phyloP scores from a whole-genome alignment of 345 rosid species.

The Eucalyptus lansdowneana region DNA sequence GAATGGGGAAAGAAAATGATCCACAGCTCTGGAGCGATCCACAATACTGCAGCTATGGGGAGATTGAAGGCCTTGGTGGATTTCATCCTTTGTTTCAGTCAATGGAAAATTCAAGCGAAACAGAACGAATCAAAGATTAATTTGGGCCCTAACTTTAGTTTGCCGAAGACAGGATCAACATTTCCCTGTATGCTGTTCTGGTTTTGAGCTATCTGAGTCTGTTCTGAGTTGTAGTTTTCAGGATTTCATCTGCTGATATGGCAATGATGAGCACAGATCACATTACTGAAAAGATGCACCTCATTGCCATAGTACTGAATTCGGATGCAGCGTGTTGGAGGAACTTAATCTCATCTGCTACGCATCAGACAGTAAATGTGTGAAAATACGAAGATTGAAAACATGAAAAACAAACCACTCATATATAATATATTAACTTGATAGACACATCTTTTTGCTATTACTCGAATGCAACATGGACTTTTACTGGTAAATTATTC shows the following conservation, averaged over 20 bases:
- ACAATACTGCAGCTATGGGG: background rate
- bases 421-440: background rate
- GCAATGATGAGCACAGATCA: background rate
- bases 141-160: background rate
- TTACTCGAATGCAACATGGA: background rate
- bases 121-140: background rate
- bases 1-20: background rate
- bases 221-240: background rate
- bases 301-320: background rate
- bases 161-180: background rate
- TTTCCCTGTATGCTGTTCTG: background rate
- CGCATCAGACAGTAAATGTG: background rate
- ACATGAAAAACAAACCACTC: background rate
- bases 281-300: background rate
- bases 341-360: background rate
- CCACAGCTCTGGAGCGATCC: background rate
- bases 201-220: background rate
- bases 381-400: background rate
- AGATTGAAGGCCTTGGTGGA: background rate
- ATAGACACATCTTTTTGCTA: background rate
- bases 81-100: background rate
- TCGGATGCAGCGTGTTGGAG: background rate
- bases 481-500: background rate
- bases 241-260: background rate
- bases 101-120: background rate